These are phyloP conservation scores for Vicia villosa DNA, from an alignment of 306 rosid genomes.

Conservation along the genomic window DNA sequence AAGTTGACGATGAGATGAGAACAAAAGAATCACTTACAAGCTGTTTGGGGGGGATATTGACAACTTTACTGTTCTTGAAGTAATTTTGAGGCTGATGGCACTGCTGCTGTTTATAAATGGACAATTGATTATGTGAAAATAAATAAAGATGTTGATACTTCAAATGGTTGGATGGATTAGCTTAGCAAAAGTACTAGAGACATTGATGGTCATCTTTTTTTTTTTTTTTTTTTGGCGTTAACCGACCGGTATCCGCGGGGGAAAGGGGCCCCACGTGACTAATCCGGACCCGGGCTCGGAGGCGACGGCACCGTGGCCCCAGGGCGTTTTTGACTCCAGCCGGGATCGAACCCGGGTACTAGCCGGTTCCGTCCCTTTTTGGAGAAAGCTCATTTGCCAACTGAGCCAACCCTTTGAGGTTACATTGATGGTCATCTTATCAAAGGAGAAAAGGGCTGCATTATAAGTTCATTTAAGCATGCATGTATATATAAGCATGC, in stretches of 20 bases:
- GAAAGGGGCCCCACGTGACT: too few species aligned
- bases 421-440: too few species aligned
- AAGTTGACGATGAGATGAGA: not conserved
- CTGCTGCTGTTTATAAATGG: not conserved
- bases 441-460: not conserved
- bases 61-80: not conserved
- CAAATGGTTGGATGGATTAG: not conserved
- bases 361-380: too few species aligned
- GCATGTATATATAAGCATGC: not conserved
- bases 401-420: too few species aligned
- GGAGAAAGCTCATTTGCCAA: too few species aligned
- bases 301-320: too few species aligned
- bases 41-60: not conserved
- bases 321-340: too few species aligned
- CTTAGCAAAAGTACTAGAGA: not conserved
- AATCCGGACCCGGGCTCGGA: too few species aligned
- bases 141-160: not conserved
- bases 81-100: not conserved
- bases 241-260: too few species aligned
- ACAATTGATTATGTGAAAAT: not conserved
- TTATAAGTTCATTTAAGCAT: not conserved
- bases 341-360: too few species aligned
- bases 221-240: too few species aligned
- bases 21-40: not conserved
- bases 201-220: not conserved